A percentile compares a stretch with the other conserved stretches of the same genome.
These are phyloP conservation scores for Neoconidiobolus thromboides DNA, from an alignment of 371 early-diverging fungal genomes.

Conservation along the genomic window DNA sequence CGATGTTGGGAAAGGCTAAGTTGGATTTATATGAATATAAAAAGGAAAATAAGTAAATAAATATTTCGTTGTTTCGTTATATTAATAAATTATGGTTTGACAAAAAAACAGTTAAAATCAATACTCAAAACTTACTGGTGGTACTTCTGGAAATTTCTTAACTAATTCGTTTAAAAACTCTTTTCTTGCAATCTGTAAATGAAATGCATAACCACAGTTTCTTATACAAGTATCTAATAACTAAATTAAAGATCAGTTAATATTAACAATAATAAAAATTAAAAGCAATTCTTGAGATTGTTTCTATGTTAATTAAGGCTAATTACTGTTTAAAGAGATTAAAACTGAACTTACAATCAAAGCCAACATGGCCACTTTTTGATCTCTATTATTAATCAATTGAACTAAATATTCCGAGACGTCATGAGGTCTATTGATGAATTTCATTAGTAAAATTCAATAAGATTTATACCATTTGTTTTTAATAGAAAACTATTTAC, in stretches of 20 bases:
- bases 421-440: conserved; percentile 45
- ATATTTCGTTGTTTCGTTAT: no score
- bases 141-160: conserved; percentile 69
- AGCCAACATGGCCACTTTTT: conserved; percentile 46
- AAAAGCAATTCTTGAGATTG: no score
- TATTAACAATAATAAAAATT: no score
- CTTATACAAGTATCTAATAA: conserved; percentile 85
- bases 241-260: no score
- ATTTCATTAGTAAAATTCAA: background rate
- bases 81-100: no score
- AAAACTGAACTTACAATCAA: conserved; percentile 15
- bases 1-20: conserved; percentile 19
- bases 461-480: background rate
- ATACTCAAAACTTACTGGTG: conserved; percentile 16
- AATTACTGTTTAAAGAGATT: no score
- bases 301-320: no score
- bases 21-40: no score
- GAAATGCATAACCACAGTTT: conserved; percentile 92
- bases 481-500: conserved; percentile 20
- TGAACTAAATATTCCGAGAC: conserved; percentile 66
- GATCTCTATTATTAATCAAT: conserved; percentile 49
- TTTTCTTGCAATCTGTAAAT: conserved; percentile 76
- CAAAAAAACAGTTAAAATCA: no score
- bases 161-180: conserved; percentile 91
- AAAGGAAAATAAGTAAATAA: no score